Base-by-base conservation (phyloP, 179 eudicot genomes). In the Kewa caespitosa region DNA sequence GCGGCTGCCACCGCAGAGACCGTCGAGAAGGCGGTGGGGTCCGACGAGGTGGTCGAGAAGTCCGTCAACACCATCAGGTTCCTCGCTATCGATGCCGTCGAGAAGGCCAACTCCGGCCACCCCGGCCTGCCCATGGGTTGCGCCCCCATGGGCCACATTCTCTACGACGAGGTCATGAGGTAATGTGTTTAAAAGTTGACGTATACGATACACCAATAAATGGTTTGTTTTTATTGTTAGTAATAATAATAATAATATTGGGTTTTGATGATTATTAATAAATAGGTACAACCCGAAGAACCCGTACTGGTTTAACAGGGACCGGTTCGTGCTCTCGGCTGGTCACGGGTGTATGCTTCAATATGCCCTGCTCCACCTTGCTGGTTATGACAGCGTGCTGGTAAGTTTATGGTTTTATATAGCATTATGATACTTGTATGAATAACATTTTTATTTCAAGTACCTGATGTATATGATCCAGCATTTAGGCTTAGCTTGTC, bases 281-380 rank as follows among this genome's bases (percentile, higher is more conserved):
- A n/a, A n/a, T n/a, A n/a, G n/a, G n/a, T 86, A 78, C 31, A 87
- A 89, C 74, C 89, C 91, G 0, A 85, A 75, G 42, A 89, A 87
- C 76, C 92, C 90, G 1, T 79, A 81, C 57, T 89, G 90, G 89
- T 87, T 89, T 55, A 89, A 89, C 71, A 68, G 92, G 63, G 92
- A 89, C 59, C 78, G 90, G 27, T 87, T 89, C 32, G 86, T 89
- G 37, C 69, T 89, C 17, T 85, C 89, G 23, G 89, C 90, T 15
- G 92, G 92, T 17, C 92, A 89, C 78, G 92, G 90, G 0, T 89
- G 92, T 66, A 80, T 89, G 88, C 84, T 89, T 52, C 92, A 87
- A 85, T 89, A 89, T 76, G 89, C 89, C 48, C 87, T 86, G 11
- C 89, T 87, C 72, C 90, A 89, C 63, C 84, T 89, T 78, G 92